Base-by-base conservation (phyloP, 495 filamentous ascomycete species). In the Lindgomyces ingoldianus region DNA sequence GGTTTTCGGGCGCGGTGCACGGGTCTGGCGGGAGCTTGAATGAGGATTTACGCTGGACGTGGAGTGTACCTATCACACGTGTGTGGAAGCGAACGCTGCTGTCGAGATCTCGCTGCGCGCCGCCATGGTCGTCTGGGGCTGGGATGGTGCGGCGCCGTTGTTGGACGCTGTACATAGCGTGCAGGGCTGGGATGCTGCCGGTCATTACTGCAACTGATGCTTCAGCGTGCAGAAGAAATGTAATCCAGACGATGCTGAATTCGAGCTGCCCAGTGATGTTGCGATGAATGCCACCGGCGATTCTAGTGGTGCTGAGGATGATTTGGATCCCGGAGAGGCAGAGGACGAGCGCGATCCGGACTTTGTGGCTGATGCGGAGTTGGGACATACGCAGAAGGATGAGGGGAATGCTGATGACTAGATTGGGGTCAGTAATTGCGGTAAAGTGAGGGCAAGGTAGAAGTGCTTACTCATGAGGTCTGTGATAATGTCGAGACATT, bases 371-470 rank as follows among this genome's bases (percentile, higher is more conserved):
- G 21, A 59, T 26, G 14, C 26, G 42, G 1, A 59, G 22, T 2
- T 26, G 56, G 2, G 42, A 59, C 45, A 59, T 36, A 14, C 56
- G 56, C 1, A 59, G 56, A 11, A 59, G 42, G 41, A 22, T 27
- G 41, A 59, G 29, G 8, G 56, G 56, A 21, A 59, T 59, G 26
- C 18, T 26, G 56, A 59, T 59, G 36, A 59, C 54, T 57, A 21
- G 3, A 16, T 49, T 22, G 9, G 46, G 22, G 10, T 11, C 3
- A 9, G 8, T 19, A 49, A 11, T n/a, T 4, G 25, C 18, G 36
- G 3, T n/a, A 19, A 22, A 53, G 49, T 8, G n/a, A 36, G 10
- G 49, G 8, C 22, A 2, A 6, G 22, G 4, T 18, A 25, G 16
- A 2, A 11, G 52, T 10, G 46, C 39, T 14, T 46, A 57, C 54